Base-by-base conservation (phyloP, 805 yeast genomes). In the Pachysolen tannophilus region DNA sequence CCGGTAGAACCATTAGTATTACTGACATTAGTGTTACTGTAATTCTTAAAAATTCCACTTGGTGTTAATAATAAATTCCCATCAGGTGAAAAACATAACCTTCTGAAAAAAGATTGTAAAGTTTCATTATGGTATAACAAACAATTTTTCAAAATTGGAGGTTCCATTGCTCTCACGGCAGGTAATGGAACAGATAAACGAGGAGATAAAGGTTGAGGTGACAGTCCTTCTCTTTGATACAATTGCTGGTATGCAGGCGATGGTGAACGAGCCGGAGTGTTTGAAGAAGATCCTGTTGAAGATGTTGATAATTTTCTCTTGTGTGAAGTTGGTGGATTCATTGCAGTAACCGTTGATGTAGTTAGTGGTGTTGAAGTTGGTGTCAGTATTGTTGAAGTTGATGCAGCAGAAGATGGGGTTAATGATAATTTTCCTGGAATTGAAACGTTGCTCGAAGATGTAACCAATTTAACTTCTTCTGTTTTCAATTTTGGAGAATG, bases 21-120 rank as follows among this genome's bases (percentile, higher is more conserved):
- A 25, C 13, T 26, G 18, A 15, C 16, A 10, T 36, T 26, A 4
- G 35, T 14, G 8, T 17, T 26, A 15, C 24, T 17, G 8, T 36
- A 49, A 27, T 47, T 50, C 48, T 70, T 70, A 56, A 72, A 60
- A 42, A 75, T 58, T 38, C 96, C 94, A 35, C 94, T 63, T 27
- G 92, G 94, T 0, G 94, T 74, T 20, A 90, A 58, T 21, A 92
- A 59, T 26, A 92, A 54, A 37, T 69, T 65, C 1, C 99, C 99
- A 56, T 94, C 97, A 0, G 95, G 95, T 0, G 96, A 82, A 50
- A 90, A 86, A 1, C 80, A 58, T 37, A 90, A 65, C 41, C 97
- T 62, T 42, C 99, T 67, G 63, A 92, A 92, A 51, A 92, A 92
- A 1, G 96, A 82, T 37, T 86, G 86, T 23, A 90, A 67, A 0